Conservation (phyloP, 352 stramenopile species). For the Blastocystis sp. region DNA sequence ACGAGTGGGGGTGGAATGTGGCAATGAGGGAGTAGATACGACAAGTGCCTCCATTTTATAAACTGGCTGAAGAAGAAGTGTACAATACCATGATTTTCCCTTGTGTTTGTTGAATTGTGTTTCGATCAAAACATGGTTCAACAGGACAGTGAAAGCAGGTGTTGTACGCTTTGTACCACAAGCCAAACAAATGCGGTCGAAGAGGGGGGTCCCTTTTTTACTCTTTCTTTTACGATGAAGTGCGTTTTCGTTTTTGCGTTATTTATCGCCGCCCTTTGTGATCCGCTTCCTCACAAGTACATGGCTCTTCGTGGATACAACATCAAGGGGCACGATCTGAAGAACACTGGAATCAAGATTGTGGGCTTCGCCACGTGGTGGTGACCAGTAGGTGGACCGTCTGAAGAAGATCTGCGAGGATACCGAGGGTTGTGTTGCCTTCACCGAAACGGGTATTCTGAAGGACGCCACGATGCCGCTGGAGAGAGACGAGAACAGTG, state of each 20-base stretch:
- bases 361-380: not conserved
- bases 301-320: constrained; percentile 60
- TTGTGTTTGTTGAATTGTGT: constrained; percentile 35
- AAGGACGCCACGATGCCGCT: constrained; percentile 63
- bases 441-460: constrained; percentile 48
- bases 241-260: constrained; percentile 3
- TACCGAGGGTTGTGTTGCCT: constrained; percentile 63
- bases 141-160: not conserved
- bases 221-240: not conserved
- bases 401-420: constrained; percentile 67
- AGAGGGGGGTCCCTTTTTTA: not conserved
- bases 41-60: constrained; percentile 24
- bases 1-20: not conserved
- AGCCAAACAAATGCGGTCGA: not conserved
- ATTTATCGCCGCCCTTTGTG: constrained; percentile 10
- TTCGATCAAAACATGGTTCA: not conserved
- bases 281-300: constrained; percentile 52
- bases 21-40: constrained; percentile 28
- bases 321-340: constrained; percentile 51
- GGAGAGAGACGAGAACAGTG: not conserved
- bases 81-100: not conserved
- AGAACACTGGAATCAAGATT: constrained; percentile 27
- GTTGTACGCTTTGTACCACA: not conserved
- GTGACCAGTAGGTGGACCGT: constrained; percentile 40
- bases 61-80: constrained; percentile 21